Evolutionary conservation across 306 rosid genomes (phyloP).

Genomic region (Crotalaria pallida): DNA sequence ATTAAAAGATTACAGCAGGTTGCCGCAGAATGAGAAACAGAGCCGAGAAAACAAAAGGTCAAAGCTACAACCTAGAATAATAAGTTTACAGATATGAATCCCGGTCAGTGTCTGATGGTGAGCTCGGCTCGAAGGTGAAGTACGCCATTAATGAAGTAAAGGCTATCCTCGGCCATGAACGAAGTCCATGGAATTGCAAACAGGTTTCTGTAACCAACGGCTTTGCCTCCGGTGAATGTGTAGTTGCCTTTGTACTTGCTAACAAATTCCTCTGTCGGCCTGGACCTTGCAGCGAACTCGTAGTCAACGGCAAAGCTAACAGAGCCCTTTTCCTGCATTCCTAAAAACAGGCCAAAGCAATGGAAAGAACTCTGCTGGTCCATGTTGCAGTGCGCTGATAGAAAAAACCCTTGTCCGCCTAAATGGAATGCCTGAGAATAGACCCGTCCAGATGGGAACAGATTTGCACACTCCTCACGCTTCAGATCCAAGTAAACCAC

Average conservation of each 20-base stretch:
- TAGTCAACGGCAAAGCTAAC: slow-evolving; percentile 88
- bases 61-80: slow-evolving; percentile 21
- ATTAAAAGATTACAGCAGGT: background rate
- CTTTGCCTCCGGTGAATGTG: slow-evolving; percentile 88
- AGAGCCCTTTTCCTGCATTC: slow-evolving; percentile 97
- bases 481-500: slow-evolving; percentile 89
- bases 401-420: slow-evolving; percentile 95
- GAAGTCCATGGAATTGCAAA: slow-evolving; percentile 80
- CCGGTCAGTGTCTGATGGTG: slow-evolving; percentile 65
- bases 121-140: slow-evolving; percentile 98
- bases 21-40: background rate
- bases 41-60: background rate
- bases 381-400: slow-evolving; percentile 98
- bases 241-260: slow-evolving; percentile 96
- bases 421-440: slow-evolving; percentile 97
- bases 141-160: slow-evolving; percentile 72
- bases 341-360: slow-evolving; percentile 86
- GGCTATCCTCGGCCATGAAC: slow-evolving; percentile 87
- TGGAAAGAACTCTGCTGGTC: slow-evolving; percentile 96
- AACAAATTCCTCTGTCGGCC: slow-evolving; percentile 71
- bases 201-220: slow-evolving; percentile 81
- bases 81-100: background rate
- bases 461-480: slow-evolving; percentile 76
- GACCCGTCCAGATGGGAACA: slow-evolving; percentile 83
- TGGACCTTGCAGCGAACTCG: slow-evolving; percentile 82